Evolutionary conservation across 1,284 basidiomycete species (phyloP), one percentile per base, ranked within the genome.

Genomic region (Boletus semigastroideus): DNA sequence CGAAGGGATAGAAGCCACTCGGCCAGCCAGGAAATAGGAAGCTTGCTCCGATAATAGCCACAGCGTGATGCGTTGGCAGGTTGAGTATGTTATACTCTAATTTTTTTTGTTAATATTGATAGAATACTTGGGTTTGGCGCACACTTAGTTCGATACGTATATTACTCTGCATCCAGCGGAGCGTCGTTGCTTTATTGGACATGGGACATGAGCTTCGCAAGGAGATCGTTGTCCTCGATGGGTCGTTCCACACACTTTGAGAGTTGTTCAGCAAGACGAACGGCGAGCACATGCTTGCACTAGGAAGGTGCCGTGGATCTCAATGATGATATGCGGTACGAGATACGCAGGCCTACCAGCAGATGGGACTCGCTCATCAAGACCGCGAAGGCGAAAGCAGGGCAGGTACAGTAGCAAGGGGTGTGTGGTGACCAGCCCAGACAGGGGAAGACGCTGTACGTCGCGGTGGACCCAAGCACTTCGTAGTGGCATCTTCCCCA

Each of bases 251-350:
- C 59, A 57, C 75, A 83, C 49, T 73, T 73, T 2, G 72, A 72
- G 39, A 87, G 65, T 49, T 75, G 77, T 31, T 77, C 66, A 5
- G 85, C 85, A 14, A 91, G 68, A 14, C 75, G 68, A 11, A 78
- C 76, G 7, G 87, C 87, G n/a, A 90, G 73, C 1, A 88, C 65
- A 63, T 91, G 89, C 64, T 91, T 90, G 65, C 88, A 91, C 88
- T 90, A 54, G 13, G 25, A 25, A n/a, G n/a, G n/a, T n/a, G n/a
- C 19, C 34, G 30, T 30, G 16, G 40, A 30, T 40, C 56, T 52
- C 38, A 39, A 42, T 42, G 8, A 19, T 20, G 43, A 45, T 10
- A 34, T 42, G 17, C 17, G 9, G 12, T 36, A 27, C 34, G 12
- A 46, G 30, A 53, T 27, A 46, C 12, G 44, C 28, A n/a, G 11